Evolutionary conservation across 2,329 filamentous ascomycete genomes (phyloP).

Genomic region (Exophiala oligosperma): DNA sequence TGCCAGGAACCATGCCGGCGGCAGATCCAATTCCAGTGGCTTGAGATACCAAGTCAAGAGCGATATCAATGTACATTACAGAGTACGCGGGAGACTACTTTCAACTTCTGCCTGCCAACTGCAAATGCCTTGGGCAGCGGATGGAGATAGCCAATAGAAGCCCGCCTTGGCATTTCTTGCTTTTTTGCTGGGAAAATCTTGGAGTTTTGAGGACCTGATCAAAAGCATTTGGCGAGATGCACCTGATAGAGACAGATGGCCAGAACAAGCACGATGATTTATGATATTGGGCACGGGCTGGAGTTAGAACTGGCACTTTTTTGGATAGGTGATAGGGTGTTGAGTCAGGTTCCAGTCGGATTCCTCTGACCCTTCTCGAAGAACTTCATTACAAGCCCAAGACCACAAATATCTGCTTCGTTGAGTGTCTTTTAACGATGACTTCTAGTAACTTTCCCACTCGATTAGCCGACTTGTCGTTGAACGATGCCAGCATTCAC

Average conservation of each 20-base stretch:
- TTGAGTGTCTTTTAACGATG: slow-evolving; percentile 7
- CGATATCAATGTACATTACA: too few species aligned
- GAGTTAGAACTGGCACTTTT: not conserved
- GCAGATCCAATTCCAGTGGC: slow-evolving; percentile 9
- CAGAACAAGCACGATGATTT: not conserved
- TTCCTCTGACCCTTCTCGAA: not conserved
- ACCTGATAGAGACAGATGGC: not conserved
- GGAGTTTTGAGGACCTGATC: not conserved
- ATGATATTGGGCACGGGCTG: not conserved
- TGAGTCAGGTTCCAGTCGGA: not conserved
- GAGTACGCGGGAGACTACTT: not conserved
- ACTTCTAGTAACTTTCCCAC: slow-evolving; percentile 20
- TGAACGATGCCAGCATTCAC: slow-evolving; percentile 18
- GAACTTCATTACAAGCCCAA: not conserved
- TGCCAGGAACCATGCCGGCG: slow-evolving; percentile 9
- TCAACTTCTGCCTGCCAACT: not conserved
- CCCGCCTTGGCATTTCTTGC: slow-evolving; percentile 14
- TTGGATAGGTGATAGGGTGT: not conserved
- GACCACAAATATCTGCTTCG: not conserved
- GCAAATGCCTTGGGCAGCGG: not conserved
- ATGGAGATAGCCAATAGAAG: slow-evolving; percentile 2
- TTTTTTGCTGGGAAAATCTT: not conserved
- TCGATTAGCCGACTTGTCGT: slow-evolving; percentile 18
- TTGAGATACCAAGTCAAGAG: not conserved
- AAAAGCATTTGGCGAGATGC: not conserved